Conservation (phyloP, 805 yeast genomes). For the Saccharomycopsis synnaedendra region DNA sequence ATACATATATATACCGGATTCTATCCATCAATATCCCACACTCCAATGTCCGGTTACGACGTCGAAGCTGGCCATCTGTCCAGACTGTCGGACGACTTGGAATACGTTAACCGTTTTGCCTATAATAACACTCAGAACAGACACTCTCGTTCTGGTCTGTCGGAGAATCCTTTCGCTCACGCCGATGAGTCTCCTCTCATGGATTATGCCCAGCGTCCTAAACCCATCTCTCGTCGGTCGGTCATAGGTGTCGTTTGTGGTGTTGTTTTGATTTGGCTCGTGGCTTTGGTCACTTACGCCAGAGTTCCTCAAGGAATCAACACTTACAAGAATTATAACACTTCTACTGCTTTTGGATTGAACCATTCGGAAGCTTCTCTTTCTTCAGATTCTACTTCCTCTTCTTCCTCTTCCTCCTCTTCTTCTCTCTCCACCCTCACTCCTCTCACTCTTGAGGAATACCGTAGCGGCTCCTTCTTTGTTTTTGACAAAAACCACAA, state of each 20-base stretch:
- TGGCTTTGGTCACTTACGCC: conserved; percentile 19
- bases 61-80: neutral
- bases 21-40: neutral
- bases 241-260: conserved; percentile 8
- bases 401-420: neutral
- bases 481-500: conserved; percentile 18
- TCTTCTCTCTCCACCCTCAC: conserved; percentile 1
- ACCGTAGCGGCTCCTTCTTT: conserved; percentile 22
- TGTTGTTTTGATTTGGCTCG: conserved; percentile 21
- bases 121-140: conserved; percentile 16
- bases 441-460: conserved; percentile 21
- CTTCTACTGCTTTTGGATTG: conserved; percentile 5
- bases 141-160: conserved; percentile 14
- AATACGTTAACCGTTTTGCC: conserved; percentile 19
- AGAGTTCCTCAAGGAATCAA: conserved; percentile 16
- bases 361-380: neutral
- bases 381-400: neutral
- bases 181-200: too few species aligned
- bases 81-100: conserved; percentile 13
- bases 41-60: neutral
- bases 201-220: neutral
- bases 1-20: neutral
- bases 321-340: conserved; percentile 13
- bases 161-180: neutral
- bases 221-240: conserved; percentile 7